Evolutionary conservation across 345 rosid genomes (phyloP), one percentile per base, ranked within the genome.

Genomic region (Aquilaria malaccensis): DNA sequence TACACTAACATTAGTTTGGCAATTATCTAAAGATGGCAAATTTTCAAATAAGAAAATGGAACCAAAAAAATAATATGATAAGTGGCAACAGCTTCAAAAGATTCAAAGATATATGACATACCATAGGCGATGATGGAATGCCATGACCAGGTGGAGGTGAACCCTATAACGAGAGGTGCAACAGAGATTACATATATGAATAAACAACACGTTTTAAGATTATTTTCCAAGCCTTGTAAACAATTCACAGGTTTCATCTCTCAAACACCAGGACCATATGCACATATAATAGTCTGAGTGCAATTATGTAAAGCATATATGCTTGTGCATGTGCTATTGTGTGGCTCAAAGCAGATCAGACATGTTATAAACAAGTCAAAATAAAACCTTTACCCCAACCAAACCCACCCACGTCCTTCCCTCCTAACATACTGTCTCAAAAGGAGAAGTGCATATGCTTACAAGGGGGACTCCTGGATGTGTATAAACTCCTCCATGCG

Each of bases 391-490:
- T n/a, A 37, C 7, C 4, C 7, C 43, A 37, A 37, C 43, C 7
- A 37, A 37, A 37, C 43, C 43, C 43, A 37, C 7, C 43, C 43
- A 37, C 7, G 43, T 9, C 43, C 43, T 9, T 37, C 43, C 43
- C 7, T 37, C 43, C 5, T 5, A 33, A 6, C 53, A 65, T 30
- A 29, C 32, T 10, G 32, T 3, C 54, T 30, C 63, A 41, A 56
- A 51, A 29, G 49, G 13, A 45, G 13, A 10, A 50, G 12, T 11
- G 7, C 32, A 10, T 30, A 66, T 29, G 67, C 86, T 66, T 73
- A 87, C 99, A 73, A 88, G 62, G 59, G 92, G 87, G 67, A 86
- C 77, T 10, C 83, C 95, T 5, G 92, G 97, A 78, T 89, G 96
- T 46, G 93, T 81, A 73, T 88, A 94, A 75, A 94, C 88, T 56